phyloP scores from a whole-genome alignment of 23 red algal species.

The Gracilaria gracilis region DNA sequence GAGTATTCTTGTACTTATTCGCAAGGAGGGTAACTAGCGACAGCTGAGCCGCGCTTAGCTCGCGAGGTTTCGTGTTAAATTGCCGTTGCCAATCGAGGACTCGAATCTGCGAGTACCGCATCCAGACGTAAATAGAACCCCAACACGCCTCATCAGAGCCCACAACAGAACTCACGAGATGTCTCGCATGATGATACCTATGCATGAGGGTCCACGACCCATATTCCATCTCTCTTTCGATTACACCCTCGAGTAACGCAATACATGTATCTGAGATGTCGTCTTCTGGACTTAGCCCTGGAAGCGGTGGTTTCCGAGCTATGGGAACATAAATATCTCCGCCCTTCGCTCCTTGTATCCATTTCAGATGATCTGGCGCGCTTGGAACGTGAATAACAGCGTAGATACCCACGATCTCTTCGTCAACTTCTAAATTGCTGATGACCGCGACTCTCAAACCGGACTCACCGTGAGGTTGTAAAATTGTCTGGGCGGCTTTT shows the following conservation, averaged over 20 bases:
- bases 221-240: constrained; percentile 94
- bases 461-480: constrained; percentile 39
- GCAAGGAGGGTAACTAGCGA: constrained; percentile 79
- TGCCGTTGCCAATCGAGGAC: constrained; percentile 90
- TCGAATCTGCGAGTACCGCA: constrained; percentile 85
- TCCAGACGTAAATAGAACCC: constrained; percentile 88
- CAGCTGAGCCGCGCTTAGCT: constrained; percentile 78
- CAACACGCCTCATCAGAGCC: constrained; percentile 66
- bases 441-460: constrained; percentile 66
- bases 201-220: constrained; percentile 98
- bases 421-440: constrained; percentile 48
- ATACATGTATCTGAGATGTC: constrained; percentile 44
- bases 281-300: constrained; percentile 45
- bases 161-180: constrained; percentile 69
- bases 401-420: constrained; percentile 59
- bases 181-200: constrained; percentile 72
- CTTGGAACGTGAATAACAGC: constrained; percentile 71
- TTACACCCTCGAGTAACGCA: constrained; percentile 65
- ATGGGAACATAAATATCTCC: constrained; percentile 73
- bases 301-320: constrained; percentile 60
- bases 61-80: constrained; percentile 91
- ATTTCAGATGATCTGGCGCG: constrained; percentile 58
- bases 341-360: constrained; percentile 64
- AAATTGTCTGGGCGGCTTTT: constrained; percentile 69
- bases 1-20: constrained; percentile 54